Evolutionary conservation across 805 yeast species (phyloP), one percentile per base, ranked within the genome.

Genomic region (Candida koratica): DNA sequence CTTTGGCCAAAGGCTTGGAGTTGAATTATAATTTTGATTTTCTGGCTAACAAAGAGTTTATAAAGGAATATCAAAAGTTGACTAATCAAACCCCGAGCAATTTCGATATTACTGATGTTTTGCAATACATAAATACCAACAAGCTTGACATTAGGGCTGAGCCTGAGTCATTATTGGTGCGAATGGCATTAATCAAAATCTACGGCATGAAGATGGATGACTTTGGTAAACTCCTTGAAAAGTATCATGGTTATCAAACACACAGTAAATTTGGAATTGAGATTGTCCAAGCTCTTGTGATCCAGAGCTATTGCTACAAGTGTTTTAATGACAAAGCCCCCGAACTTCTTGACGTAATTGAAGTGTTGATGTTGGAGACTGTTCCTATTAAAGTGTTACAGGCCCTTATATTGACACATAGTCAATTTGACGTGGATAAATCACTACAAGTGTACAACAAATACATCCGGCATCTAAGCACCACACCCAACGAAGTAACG

Each of bases 361-460:
- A 70, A 31, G 58, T 61, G 8, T 58, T 51, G 48, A 59, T 59
- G 12, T 28, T 51, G 17, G 54, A 51, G 15, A 34, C 38, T 13
- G 39, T 53, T 12, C 52, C 67, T 1, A 53, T 64, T 6, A 57
- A 60, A 22, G 48, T 63, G 3, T 38, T 72, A 5, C 68, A 70
- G 37, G 55, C 61, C 4, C 47, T 67, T 29, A 69, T 77, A 10
- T 44, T 75, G 6, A 71, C 68, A 0, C 51, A 60, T 16, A 51
- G 73, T 8, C 55, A 53, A 25, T 65, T 68, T 27, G 60, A 69
- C 25, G 39, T 58, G 5, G 70, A 67, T 6, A 42, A 52, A 27
- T 54, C 75, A 3, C 55, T 77, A 25, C 60, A 56, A 2, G 38
- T 72, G 4, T 77, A 65, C 52, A 77, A 77, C 45, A 58, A 61